Evolutionary conservation across 495 filamentous ascomycete species (phyloP), one percentile per base, ranked within the genome.

Genomic region (Lasiosphaeris hirsuta): DNA sequence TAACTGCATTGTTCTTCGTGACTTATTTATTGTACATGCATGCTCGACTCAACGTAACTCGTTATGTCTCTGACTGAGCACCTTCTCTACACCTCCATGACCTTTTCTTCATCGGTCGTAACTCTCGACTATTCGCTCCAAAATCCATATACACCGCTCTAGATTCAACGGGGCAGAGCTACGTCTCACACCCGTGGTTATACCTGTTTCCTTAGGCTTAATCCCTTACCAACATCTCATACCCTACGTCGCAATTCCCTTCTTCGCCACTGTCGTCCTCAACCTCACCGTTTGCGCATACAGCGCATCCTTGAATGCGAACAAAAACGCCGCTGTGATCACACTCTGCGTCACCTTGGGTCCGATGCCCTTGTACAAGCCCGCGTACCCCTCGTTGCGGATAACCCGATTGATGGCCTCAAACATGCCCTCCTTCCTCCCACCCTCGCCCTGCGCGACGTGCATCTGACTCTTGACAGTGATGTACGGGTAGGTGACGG

Each of bases 401-500:
- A 97, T 79, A 46, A 97, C 93, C 46, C 85, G 81, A 61, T 79
- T 83, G 61, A 99, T 78, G 35, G 83, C 89, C 61, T 81, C 79
- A 23, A 84, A 76, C 79, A 97, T 84, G 58, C 84, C 85, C 72
- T 90, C 84, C 62, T 76, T 79, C 51, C 75, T 75, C 36, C 75
- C 68, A n/a, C 76, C 78, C 66, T 85, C 86, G 81, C 63, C 78
- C 19, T 40, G 83, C 17, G 90, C 92, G 41, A 99, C 89, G 73
- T 99, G 94, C 90, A 95, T 94, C 59, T 86, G 82, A 68, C 90
- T 93, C 83, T 99, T 99, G 52, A 99, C 86, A 1, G 94, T 97
- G 69, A 97, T 97, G 60, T 99, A 99, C 17, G 94, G 94, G 69
- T 99, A 99, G 10, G 94, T 99, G 60, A 97, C 87, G 19, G 78